A percentile compares a stretch with the other conserved stretches of the same genome.
Conservation (phyloP, 495 filamentous ascomycete species). For the Poronia punctata region DNA sequence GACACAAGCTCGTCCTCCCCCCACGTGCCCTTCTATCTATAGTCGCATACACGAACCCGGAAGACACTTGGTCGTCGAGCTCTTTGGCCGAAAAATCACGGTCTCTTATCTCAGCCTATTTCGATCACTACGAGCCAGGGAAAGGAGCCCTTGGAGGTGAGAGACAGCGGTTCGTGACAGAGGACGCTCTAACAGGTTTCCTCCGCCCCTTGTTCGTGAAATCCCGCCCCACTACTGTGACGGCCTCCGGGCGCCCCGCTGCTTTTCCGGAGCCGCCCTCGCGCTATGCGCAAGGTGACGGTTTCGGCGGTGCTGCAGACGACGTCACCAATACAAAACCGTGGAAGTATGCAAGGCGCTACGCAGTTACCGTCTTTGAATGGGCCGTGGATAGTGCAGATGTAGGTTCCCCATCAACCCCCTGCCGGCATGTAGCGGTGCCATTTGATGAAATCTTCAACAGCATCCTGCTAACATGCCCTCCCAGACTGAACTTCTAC, state of each 20-base stretch:
- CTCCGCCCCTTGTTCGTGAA: slow-evolving; percentile 68
- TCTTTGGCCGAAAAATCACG: slow-evolving; percentile 37
- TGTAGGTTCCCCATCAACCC: slow-evolving; percentile 23
- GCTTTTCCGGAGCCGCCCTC: slow-evolving; percentile 32
- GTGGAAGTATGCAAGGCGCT: slow-evolving; percentile 63
- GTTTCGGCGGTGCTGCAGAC: slow-evolving; percentile 31
- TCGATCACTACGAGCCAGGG: not conserved
- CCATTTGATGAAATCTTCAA: not conserved
- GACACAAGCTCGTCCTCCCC: slow-evolving; percentile 10
- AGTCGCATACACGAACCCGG: slow-evolving; percentile 39
- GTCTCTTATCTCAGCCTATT: slow-evolving; percentile 17
- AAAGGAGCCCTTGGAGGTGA: not conserved
- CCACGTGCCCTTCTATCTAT: slow-evolving; percentile 23
- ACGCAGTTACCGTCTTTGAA: slow-evolving; percentile 54
- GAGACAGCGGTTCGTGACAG: slow-evolving; percentile 37
- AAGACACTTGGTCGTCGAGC: slow-evolving; percentile 50
- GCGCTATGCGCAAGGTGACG: slow-evolving; percentile 29
- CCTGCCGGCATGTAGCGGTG: too few species aligned
- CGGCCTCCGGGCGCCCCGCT: slow-evolving; percentile 53
- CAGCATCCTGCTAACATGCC: slow-evolving; percentile 5
- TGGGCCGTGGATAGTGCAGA: slow-evolving; percentile 55
- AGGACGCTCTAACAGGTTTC: slow-evolving; percentile 44
- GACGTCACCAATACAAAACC: slow-evolving; percentile 54
- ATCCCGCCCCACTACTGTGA: slow-evolving; percentile 56
- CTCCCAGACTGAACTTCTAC: slow-evolving; percentile 11